Evolutionary conservation across 2,329 filamentous ascomycete genomes (phyloP).

Genomic region (Pseudogymnoascus sp.): DNA sequence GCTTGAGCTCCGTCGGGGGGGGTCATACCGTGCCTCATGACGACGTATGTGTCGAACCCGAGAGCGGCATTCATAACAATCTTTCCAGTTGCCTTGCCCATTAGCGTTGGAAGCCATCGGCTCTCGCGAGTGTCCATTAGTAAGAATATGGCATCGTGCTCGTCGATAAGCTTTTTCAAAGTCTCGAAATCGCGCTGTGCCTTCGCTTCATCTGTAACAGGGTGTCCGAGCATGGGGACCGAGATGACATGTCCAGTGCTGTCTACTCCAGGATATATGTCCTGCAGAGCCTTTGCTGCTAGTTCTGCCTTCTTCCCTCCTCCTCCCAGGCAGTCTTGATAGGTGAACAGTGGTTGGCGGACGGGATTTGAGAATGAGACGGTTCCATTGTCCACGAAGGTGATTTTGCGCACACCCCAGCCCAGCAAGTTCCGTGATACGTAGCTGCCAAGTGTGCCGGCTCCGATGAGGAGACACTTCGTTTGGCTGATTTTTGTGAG

Average conservation of each 20-base stretch:
- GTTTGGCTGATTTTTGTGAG: slow-evolving; percentile 83
- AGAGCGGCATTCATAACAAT: slow-evolving; percentile 95
- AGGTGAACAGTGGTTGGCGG: slow-evolving; percentile 84
- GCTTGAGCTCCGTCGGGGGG: slow-evolving; percentile 45
- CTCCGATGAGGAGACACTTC: slow-evolving; percentile 82
- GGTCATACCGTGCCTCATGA: slow-evolving; percentile 85
- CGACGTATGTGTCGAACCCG: slow-evolving; percentile 92
- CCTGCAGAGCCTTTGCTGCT: slow-evolving; percentile 69
- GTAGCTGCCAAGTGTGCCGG: slow-evolving; percentile 88
- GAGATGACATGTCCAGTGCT: slow-evolving; percentile 70
- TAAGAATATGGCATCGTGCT: slow-evolving; percentile 90
- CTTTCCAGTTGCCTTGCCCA: slow-evolving; percentile 87
- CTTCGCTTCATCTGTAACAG: slow-evolving; percentile 63
- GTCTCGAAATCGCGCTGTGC: slow-evolving; percentile 67
- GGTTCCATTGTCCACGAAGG: slow-evolving; percentile 85
- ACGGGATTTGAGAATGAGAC: slow-evolving; percentile 97
- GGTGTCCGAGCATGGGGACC: slow-evolving; percentile 93
- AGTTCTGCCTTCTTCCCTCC: slow-evolving; percentile 74
- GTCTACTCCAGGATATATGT: slow-evolving; percentile 87
- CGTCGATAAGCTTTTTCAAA: slow-evolving; percentile 64
- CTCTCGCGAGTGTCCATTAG: slow-evolving; percentile 95
- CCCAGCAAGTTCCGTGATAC: slow-evolving; percentile 87
- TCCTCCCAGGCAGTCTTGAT: slow-evolving; percentile 78
- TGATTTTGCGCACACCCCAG: slow-evolving; percentile 93
- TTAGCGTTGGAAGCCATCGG: slow-evolving; percentile 89